Evolutionary conservation across 176 grass and related monocot genomes (phyloP).

Genomic region (Oryza meyeriana): DNA sequence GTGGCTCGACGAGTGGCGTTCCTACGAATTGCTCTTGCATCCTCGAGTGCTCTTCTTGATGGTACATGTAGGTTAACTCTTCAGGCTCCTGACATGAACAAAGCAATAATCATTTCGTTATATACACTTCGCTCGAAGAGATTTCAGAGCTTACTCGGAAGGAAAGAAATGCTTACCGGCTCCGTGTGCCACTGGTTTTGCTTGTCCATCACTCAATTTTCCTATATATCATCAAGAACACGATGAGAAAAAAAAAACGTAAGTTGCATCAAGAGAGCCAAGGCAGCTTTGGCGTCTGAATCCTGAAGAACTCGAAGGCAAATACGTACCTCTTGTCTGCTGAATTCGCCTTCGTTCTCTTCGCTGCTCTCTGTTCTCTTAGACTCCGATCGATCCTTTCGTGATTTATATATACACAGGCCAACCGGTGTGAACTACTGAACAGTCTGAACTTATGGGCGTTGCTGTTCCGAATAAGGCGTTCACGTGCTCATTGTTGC

Average conservation of each 20-base stretch:
- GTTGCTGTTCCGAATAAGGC: slow-evolving; percentile 24
- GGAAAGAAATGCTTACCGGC: slow-evolving; percentile 12
- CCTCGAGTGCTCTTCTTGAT: slow-evolving; percentile 13
- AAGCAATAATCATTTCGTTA: background rate
- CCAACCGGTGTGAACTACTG: slow-evolving; percentile 28
- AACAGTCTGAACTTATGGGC: background rate
- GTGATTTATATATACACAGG: slow-evolving; percentile 29
- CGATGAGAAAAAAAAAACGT: slow-evolving; percentile 1
- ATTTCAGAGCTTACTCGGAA: background rate
- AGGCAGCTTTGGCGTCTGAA: background rate
- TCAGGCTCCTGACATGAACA: slow-evolving; percentile 36
- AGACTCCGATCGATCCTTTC: background rate
- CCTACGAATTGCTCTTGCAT: slow-evolving; percentile 20
- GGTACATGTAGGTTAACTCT: slow-evolving; percentile 39
- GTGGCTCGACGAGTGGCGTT: background rate
- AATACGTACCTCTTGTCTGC: background rate
- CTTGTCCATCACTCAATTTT: slow-evolving; percentile 30
- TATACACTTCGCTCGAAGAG: background rate
- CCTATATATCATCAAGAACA: background rate
- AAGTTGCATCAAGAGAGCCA: background rate
- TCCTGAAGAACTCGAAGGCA: background rate
- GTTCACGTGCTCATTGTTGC: slow-evolving; percentile 33
- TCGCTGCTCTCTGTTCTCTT: background rate
- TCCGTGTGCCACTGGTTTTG: slow-evolving; percentile 38
- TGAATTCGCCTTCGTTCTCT: background rate